Conservation (phyloP, 805 yeast genomes). For the Starmerella stellata region DNA sequence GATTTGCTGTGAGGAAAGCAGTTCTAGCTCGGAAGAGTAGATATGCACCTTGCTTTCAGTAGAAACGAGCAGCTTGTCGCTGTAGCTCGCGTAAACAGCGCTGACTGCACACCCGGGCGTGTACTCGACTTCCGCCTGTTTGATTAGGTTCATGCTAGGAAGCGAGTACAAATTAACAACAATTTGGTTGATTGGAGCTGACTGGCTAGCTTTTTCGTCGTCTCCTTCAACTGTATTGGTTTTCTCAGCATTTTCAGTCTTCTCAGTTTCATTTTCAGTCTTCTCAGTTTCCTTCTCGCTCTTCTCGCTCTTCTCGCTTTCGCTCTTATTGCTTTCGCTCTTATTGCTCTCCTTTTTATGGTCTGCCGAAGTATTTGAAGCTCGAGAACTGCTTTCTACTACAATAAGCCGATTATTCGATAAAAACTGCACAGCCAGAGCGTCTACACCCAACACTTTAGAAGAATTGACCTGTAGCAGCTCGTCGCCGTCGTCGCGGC, state of each 20-base stretch:
- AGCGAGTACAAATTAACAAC: too few relatives aligned
- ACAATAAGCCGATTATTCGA: neutral
- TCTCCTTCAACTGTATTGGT: too few relatives aligned
- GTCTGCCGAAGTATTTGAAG: too few relatives aligned
- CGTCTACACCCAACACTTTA: neutral
- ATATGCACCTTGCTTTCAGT: neutral
- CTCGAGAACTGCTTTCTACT: too few relatives aligned
- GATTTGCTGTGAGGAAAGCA: neutral
- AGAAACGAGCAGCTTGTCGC: neutral
- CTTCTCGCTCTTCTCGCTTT: too few relatives aligned
- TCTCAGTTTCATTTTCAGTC: too few relatives aligned
- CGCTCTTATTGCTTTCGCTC: too few relatives aligned
- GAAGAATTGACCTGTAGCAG: neutral
- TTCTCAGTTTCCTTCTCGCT: too few relatives aligned
- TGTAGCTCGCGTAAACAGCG: neutral
- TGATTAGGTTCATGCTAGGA: neutral
- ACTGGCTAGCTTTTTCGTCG: neutral
- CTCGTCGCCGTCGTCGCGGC: neutral
- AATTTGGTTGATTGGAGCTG: too few relatives aligned
- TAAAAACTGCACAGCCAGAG: neutral
- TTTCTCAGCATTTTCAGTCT: too few relatives aligned
- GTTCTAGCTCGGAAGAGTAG: neutral
- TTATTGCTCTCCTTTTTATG: too few relatives aligned
- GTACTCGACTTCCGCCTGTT: neutral
- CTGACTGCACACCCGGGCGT: neutral